Percentiles rank a stretch among this genome's conserved stretches.
phyloP scores from a whole-genome alignment of 306 rosid species.

The Leucaena leucocephala region DNA sequence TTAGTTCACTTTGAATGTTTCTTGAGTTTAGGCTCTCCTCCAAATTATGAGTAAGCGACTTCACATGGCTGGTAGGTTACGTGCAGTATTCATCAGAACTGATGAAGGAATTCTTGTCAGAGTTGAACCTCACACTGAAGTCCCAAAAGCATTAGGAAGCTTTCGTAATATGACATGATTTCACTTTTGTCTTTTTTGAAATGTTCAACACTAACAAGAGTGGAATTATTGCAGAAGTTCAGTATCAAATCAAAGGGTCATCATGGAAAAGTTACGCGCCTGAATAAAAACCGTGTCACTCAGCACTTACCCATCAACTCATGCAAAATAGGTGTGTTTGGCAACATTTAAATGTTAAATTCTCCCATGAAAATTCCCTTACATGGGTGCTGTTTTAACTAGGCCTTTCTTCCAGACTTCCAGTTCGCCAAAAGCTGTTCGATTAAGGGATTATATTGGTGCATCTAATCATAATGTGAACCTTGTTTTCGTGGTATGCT shows the following conservation, averaged over 20 bases:
- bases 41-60: conserved; percentile 3
- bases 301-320: conserved; percentile 28
- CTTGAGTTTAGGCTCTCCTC: conserved; percentile 17
- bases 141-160: conserved; percentile 24
- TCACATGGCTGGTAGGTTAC: conserved; percentile 20
- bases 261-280: conserved; percentile 29
- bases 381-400: neutral
- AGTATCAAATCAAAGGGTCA: neutral
- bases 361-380: neutral
- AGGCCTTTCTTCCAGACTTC: conserved; percentile 38
- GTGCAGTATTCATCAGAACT: conserved; percentile 15
- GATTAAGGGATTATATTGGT: conserved; percentile 16
- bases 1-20: conserved; percentile 4
- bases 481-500: conserved; percentile 34
- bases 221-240: neutral
- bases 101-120: conserved; percentile 23
- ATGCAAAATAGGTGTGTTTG: conserved; percentile 4
- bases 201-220: too few relatives aligned
- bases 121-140: conserved; percentile 25
- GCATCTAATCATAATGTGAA: conserved; percentile 11
- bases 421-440: conserved; percentile 25
- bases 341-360: neutral
- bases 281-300: too few relatives aligned
- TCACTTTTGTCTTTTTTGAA: neutral
- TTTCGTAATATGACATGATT: conserved; percentile 16